Evolutionary conservation across 768 basidiomycete genomes (phyloP).

Genomic region (Suillus subluteus): DNA sequence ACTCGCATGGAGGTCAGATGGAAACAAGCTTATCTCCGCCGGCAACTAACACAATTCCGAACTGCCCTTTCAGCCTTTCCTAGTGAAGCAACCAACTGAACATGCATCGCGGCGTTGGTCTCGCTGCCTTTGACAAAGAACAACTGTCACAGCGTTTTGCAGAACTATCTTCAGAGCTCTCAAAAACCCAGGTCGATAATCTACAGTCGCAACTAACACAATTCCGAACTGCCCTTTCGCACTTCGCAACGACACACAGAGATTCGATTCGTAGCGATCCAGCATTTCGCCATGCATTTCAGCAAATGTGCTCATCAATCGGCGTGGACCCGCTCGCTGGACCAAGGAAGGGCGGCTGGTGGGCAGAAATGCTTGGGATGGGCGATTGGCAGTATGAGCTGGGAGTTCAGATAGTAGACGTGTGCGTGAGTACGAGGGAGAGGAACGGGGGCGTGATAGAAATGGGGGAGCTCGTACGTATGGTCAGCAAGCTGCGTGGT

Average conservation of each 20-base stretch:
- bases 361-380: conserved; percentile 85
- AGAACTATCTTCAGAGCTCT: conserved; percentile 78
- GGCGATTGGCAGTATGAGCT: conserved; percentile 97
- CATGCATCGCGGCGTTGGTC: conserved; percentile 84
- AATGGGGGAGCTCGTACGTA: conserved; percentile 79
- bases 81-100: background rate
- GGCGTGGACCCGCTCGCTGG: conserved; percentile 95
- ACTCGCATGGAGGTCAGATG: too few species aligned
- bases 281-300: conserved; percentile 87
- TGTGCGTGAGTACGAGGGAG: conserved; percentile 86
- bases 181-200: conserved; percentile 72
- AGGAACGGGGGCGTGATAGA: conserved; percentile 93
- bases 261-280: conserved; percentile 84
- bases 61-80: too few species aligned
- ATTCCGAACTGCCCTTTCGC: conserved; percentile 78
- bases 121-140: conserved; percentile 90
- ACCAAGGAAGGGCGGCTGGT: conserved; percentile 84
- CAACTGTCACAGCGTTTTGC: conserved; percentile 80
- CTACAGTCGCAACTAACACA: conserved; percentile 82
- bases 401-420: conserved; percentile 92
- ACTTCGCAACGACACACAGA: conserved; percentile 84
- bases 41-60: too few species aligned
- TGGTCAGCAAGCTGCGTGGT: conserved; percentile 77
- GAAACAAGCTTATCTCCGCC: too few species aligned
- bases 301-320: conserved; percentile 93